Conservation (phyloP, 2,329 filamentous ascomycete species). For the Curvularia verruculosa region DNA sequence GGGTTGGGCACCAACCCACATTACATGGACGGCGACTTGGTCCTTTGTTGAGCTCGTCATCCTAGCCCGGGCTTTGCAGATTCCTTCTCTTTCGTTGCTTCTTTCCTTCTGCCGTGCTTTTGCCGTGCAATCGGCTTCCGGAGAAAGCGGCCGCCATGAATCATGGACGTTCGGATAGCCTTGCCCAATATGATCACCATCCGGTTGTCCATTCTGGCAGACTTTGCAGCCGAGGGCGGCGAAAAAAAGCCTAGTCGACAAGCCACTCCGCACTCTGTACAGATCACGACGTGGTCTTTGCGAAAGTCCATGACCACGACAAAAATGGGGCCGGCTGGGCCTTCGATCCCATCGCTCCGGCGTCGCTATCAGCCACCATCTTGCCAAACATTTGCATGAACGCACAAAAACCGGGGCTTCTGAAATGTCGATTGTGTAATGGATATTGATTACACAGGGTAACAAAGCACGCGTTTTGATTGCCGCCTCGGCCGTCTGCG, state of each 20-base stretch:
- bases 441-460: conserved; percentile 16
- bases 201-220: conserved; percentile 2
- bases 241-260: not conserved
- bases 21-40: conserved; percentile 1
- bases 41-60: conserved; percentile 15
- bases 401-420: conserved; percentile 19
- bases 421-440: conserved; percentile 17
- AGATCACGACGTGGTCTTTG: not conserved
- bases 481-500: conserved; percentile 6
- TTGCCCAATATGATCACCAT: conserved; percentile 12
- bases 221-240: not conserved
- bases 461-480: conserved; percentile 4
- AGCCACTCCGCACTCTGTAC: conserved; percentile 1
- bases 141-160: conserved; percentile 8
- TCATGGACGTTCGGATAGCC: conserved; percentile 11
- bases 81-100: conserved; percentile 15
- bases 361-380: conserved; percentile 1
- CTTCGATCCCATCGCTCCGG: conserved; percentile 5
- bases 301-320: not conserved
- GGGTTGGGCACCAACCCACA: not conserved
- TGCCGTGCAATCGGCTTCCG: conserved; percentile 6
- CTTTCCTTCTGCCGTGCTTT: conserved; percentile 10
- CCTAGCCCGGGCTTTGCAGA: conserved; percentile 9
- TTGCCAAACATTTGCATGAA: conserved; percentile 24
- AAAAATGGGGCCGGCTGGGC: conserved; percentile 1